Evolutionary conservation across 1,284 basidiomycete genomes (phyloP).

Genomic region (Cutaneotrichosporon sp.): DNA sequence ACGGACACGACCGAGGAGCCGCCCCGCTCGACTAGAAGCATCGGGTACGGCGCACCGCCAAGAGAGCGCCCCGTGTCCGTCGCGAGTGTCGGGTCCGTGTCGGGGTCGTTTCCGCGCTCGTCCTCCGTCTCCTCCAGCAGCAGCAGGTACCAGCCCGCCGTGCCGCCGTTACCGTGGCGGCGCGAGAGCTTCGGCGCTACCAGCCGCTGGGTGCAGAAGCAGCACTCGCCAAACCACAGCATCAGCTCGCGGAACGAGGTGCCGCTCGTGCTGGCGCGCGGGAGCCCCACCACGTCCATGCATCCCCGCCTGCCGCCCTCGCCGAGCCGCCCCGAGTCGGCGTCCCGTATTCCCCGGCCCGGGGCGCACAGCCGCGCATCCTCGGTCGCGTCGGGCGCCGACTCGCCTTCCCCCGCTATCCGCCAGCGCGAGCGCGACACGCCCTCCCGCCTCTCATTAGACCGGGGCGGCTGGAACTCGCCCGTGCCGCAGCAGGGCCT

Average conservation of each 20-base stretch:
- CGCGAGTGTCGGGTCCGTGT: background rate
- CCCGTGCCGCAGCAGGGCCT: background rate
- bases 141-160: constrained; percentile 6
- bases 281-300: background rate
- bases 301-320: background rate
- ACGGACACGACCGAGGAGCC: constrained; percentile 4
- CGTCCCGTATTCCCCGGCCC: constrained; percentile 4
- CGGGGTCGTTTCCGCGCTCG: constrained; percentile 3
- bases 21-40: background rate
- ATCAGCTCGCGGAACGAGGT: background rate
- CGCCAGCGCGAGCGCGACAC: background rate
- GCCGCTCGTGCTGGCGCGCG: background rate
- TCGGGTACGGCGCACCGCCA: background rate
- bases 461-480: constrained; percentile 2
- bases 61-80: background rate
- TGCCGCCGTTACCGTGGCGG: constrained; percentile 21
- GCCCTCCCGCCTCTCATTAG: background rate
- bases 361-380: constrained; percentile 1
- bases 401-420: background rate
- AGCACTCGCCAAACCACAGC: constrained; percentile 11
- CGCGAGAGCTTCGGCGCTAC: constrained; percentile 10
- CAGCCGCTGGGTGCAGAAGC: constrained; percentile 20
- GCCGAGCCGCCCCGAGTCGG: background rate
- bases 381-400: background rate
- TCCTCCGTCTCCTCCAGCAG: background rate